A percentile compares a stretch with the other conserved stretches of the same genome.
Evolutionary conservation across 2,329 filamentous ascomycete genomes (phyloP).

Genomic region (Podosphaera fusca): DNA sequence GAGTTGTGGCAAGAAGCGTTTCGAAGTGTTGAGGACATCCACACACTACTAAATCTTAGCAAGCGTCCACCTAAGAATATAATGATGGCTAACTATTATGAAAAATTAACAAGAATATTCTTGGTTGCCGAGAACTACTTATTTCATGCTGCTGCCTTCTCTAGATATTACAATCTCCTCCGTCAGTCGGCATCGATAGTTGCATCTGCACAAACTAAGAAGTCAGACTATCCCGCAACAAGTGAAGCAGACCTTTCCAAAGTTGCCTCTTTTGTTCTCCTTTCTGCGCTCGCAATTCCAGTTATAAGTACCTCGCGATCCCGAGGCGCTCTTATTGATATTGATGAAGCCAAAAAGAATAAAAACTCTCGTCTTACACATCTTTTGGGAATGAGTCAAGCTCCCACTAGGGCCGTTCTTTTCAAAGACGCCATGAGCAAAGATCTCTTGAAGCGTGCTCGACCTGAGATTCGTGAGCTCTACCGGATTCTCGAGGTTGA

Average conservation of each 20-base stretch:
- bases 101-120: slow-evolving; percentile 97
- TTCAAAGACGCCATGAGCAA: slow-evolving; percentile 96
- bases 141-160: slow-evolving; percentile 96
- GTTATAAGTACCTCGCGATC: slow-evolving; percentile 97
- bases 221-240: slow-evolving; percentile 81
- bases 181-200: slow-evolving; percentile 71
- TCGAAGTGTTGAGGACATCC: slow-evolving; percentile 96
- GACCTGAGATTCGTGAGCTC: slow-evolving; percentile 83
- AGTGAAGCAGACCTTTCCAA: slow-evolving; percentile 80
- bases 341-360: slow-evolving; percentile 92
- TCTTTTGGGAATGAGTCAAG: slow-evolving; percentile 74
- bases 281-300: slow-evolving; percentile 90
- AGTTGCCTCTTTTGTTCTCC: slow-evolving; percentile 81
- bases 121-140: slow-evolving; percentile 98
- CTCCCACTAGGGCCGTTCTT: slow-evolving; percentile 68
- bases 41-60: slow-evolving; percentile 89
- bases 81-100: slow-evolving; percentile 99
- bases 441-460: slow-evolving; percentile 74
- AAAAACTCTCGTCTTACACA: slow-evolving; percentile 96
- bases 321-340: slow-evolving; percentile 83
- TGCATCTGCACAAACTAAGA: slow-evolving; percentile 65
- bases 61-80: slow-evolving; percentile 95
- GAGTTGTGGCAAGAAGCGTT: slow-evolving; percentile 99
- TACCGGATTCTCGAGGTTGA: slow-evolving; percentile 99
- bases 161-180: slow-evolving; percentile 87